Evolutionary conservation across 352 stramenopile genomes (phyloP).

Genomic region (Phytophthora chlamydospora): DNA sequence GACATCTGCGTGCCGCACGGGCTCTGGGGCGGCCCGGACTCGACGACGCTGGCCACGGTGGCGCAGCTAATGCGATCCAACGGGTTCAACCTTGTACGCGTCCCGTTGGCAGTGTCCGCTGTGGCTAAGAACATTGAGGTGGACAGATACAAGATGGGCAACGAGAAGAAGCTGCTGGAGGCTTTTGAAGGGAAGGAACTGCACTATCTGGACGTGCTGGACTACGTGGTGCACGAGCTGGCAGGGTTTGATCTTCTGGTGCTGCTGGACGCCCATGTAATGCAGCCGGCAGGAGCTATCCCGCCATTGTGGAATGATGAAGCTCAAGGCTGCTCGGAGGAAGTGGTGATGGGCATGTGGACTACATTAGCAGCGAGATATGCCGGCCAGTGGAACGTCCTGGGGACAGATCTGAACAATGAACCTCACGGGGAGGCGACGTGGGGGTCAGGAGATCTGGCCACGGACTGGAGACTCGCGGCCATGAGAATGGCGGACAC

Average conservation of each 20-base stretch:
- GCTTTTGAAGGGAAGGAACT: slow-evolving; percentile 38
- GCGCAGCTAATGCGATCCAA: slow-evolving; percentile 41
- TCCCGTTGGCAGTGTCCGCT: slow-evolving; percentile 56
- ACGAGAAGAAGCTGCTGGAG: slow-evolving; percentile 41
- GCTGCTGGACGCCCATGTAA: slow-evolving; percentile 57
- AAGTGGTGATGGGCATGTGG: slow-evolving; percentile 41
- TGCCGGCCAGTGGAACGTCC: slow-evolving; percentile 46
- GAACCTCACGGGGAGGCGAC: slow-evolving; percentile 57
- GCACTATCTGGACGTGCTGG: slow-evolving; percentile 59
- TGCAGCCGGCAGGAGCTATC: slow-evolving; percentile 44
- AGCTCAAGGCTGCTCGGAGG: slow-evolving; percentile 20
- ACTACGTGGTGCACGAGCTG: slow-evolving; percentile 49
- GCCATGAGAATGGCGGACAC: slow-evolving; percentile 29
- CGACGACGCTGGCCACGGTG: slow-evolving; percentile 50
- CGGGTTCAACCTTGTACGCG: slow-evolving; percentile 58
- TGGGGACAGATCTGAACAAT: slow-evolving; percentile 64
- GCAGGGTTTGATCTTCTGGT: slow-evolving; percentile 43
- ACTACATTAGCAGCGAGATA: slow-evolving; percentile 43
- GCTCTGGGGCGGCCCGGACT: slow-evolving; percentile 60
- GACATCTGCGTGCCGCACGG: slow-evolving; percentile 65
- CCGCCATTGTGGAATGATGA: slow-evolving; percentile 53
- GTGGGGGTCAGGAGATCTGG: slow-evolving; percentile 45
- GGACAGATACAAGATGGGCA: slow-evolving; percentile 51
- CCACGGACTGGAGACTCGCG: slow-evolving; percentile 58
- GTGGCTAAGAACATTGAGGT: slow-evolving; percentile 42